Evolutionary conservation across 768 basidiomycete genomes (phyloP).

Genomic region (Dentipellis fragilis): DNA sequence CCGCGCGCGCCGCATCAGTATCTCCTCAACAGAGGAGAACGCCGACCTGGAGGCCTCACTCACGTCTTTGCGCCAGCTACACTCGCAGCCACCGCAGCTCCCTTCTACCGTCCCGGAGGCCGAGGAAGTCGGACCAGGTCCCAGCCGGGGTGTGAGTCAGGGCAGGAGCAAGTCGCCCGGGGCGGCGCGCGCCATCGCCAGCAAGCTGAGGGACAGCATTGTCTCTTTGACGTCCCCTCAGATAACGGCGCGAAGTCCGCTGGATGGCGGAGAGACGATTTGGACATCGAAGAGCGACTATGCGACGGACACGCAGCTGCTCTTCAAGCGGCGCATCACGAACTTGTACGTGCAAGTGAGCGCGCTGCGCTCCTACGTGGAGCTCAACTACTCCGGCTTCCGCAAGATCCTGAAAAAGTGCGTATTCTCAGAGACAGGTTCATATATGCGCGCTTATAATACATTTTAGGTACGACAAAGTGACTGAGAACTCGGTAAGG

Average conservation of each 20-base stretch:
- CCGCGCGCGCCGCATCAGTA: constrained; percentile 9
- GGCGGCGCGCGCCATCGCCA: constrained; percentile 17
- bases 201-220: constrained; percentile 39
- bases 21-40: constrained; percentile 15
- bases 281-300: constrained; percentile 78
- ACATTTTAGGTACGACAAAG: constrained; percentile 77
- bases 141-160: background rate
- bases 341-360: constrained; percentile 69
- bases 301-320: constrained; percentile 70
- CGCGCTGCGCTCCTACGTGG: constrained; percentile 76
- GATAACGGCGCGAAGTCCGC: constrained; percentile 20
- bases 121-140: constrained; percentile 4
- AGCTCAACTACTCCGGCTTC: constrained; percentile 89
- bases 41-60: constrained; percentile 20
- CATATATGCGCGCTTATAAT: constrained; percentile 5
- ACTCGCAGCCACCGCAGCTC: background rate
- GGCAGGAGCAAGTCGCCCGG: constrained; percentile 10
- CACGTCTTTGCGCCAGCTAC: constrained; percentile 6
- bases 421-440: constrained; percentile 15
- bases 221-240: constrained; percentile 35
- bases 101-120: constrained; percentile 10
- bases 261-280: constrained; percentile 32
- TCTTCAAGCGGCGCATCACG: constrained; percentile 87
- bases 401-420: constrained; percentile 94
- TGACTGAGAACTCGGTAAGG: constrained; percentile 59